phyloP scores from a whole-genome alignment of 2,329 filamentous ascomycete genomes.

The Fusarium denticulatum region DNA sequence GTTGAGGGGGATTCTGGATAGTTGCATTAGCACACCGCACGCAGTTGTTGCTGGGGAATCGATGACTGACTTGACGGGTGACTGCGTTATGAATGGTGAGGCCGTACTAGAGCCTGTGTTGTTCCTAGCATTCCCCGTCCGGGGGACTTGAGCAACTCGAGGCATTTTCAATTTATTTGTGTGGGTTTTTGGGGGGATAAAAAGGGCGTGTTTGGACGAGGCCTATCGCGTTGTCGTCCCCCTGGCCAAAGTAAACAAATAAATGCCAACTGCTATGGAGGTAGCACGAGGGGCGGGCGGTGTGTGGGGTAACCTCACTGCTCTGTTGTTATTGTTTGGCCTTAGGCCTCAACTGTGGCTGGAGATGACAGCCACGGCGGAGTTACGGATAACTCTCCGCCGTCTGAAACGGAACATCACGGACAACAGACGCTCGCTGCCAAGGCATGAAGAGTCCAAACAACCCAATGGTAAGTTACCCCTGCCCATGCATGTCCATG shows the following conservation, averaged over 20 bases:
- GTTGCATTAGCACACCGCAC: constrained; percentile 20
- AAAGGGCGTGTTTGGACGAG: constrained; percentile 31
- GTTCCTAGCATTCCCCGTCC: constrained; percentile 58
- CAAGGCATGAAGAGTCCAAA: constrained; percentile 18
- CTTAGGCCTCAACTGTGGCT: constrained; percentile 36
- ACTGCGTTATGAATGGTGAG: constrained; percentile 67
- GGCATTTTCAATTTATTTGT: constrained; percentile 57
- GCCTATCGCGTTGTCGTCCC: constrained; percentile 42
- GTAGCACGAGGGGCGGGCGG: background rate
- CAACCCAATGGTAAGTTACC: background rate
- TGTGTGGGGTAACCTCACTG: constrained; percentile 29
- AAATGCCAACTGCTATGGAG: constrained; percentile 24
- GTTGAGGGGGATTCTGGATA: constrained; percentile 85
- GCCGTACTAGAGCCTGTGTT: constrained; percentile 58
- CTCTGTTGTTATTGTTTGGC: constrained; percentile 1
- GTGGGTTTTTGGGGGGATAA: constrained; percentile 29
- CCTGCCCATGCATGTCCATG: constrained; percentile 10
- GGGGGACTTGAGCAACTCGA: constrained; percentile 66
- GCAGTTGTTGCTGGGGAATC: constrained; percentile 11
- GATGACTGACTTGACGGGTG: constrained; percentile 63
- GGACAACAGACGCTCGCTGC: constrained; percentile 3
- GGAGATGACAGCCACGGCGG: background rate
- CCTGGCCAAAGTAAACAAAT: constrained; percentile 46
- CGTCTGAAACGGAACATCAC: constrained; percentile 27
- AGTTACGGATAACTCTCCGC: constrained; percentile 11